Evolutionary conservation across 2,329 filamentous ascomycete genomes (phyloP).

Genomic region (Cercospora zeae-maydis): DNA sequence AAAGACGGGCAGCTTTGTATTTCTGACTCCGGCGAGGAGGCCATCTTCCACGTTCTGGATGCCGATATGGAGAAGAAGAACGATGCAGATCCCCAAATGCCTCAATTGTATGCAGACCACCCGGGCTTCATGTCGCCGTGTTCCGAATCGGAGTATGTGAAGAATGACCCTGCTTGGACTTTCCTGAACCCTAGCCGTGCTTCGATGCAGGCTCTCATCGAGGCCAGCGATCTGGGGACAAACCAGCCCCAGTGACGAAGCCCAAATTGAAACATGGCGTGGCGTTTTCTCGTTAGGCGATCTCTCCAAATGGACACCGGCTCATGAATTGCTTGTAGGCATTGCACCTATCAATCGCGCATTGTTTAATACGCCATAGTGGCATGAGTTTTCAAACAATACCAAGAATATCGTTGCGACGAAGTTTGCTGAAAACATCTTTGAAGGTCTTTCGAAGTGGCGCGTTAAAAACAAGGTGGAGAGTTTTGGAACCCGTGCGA

Average conservation of each 20-base stretch:
- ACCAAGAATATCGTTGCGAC: no score
- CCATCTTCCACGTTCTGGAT: not conserved
- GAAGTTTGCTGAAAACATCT: no score
- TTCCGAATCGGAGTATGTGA: no score
- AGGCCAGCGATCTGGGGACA: not conserved
- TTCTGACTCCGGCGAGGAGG: not conserved
- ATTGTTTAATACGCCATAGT: no score
- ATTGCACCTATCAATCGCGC: not conserved
- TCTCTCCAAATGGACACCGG: no score
- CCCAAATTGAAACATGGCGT: not conserved
- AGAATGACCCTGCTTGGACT: not conserved
- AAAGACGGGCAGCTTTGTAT: not conserved
- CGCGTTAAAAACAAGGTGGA: not conserved
- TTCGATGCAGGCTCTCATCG: not conserved
- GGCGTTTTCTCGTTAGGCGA: no score
- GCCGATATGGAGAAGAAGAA: not conserved
- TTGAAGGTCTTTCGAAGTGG: not conserved
- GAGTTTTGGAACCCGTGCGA: not conserved
- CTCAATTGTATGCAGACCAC: not conserved
- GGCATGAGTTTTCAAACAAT: no score
- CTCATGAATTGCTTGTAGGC: not conserved
- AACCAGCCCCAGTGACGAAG: not conserved
- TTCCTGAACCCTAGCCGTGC: not conserved
- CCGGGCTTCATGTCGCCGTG: not conserved
- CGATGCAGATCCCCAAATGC: not conserved